Evolutionary conservation across 768 basidiomycete species (phyloP).

Genomic region (Pisolithus tinctorius): DNA sequence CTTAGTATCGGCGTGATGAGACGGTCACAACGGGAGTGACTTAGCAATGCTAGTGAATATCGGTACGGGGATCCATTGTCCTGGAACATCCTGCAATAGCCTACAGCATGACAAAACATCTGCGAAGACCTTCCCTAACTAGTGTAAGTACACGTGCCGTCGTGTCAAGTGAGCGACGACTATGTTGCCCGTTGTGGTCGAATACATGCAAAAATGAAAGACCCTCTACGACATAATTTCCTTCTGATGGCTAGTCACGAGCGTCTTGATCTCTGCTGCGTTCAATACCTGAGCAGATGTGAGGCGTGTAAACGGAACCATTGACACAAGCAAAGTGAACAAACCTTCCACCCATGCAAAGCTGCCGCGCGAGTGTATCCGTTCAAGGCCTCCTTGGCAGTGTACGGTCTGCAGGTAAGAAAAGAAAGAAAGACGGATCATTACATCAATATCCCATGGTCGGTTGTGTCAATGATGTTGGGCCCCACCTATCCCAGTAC

Average conservation of each 20-base stretch:
- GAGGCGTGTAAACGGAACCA: background rate
- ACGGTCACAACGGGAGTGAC: no score
- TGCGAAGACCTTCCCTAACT: no score
- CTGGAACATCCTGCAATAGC: no score
- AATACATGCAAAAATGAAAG: no score
- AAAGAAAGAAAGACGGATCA: slow-evolving; percentile 9
- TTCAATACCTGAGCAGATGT: slow-evolving; percentile 17
- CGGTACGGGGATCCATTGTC: no score
- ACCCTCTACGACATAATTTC: background rate
- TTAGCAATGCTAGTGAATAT: no score
- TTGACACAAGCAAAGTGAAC: background rate
- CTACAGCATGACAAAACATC: no score
- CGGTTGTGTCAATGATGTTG: no score
- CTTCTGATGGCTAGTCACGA: slow-evolving; percentile 10
- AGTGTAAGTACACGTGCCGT: no score
- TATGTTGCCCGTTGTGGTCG: background rate
- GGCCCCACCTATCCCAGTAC: slow-evolving; percentile 42
- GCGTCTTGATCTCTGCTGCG: slow-evolving; percentile 10
- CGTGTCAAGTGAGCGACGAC: no score
- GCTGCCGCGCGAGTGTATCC: slow-evolving; percentile 62
- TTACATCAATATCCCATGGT: no score
- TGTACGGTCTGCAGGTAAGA: slow-evolving; percentile 30
- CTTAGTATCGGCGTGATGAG: no score
- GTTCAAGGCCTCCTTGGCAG: slow-evolving; percentile 49
- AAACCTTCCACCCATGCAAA: slow-evolving; percentile 58